phyloP scores from a whole-genome alignment of 2,329 filamentous ascomycete species.

The Penicillium sp. region DNA sequence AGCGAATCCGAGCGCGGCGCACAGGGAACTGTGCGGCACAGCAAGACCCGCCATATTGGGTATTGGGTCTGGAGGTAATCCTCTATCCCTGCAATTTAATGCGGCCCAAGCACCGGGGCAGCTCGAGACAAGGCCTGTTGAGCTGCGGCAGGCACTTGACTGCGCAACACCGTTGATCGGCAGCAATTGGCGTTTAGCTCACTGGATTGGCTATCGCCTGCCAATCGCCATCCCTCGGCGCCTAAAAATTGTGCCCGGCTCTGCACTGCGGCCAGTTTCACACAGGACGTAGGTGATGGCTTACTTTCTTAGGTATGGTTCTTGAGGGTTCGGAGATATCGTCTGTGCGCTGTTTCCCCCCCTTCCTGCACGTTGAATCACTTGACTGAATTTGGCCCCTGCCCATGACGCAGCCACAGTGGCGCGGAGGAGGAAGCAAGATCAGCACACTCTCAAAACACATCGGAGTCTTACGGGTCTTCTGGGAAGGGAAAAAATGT shows the following conservation, averaged over 20 bases:
- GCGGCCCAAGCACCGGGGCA: constrained; percentile 10
- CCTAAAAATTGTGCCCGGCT: constrained; percentile 17
- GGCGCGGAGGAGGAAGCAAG: not conserved
- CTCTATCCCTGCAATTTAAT: constrained; percentile 11
- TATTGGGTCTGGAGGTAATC: constrained; percentile 15
- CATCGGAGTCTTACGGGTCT: not conserved
- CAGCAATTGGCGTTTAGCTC: constrained; percentile 14
- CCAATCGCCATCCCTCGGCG: constrained; percentile 21
- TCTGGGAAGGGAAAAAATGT: not conserved
- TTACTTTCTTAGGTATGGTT: not conserved
- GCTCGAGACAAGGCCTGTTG: not conserved
- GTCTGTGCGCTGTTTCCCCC: constrained; percentile 12
- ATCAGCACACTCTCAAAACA: not conserved
- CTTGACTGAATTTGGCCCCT: constrained; percentile 17
- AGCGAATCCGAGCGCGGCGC: constrained; percentile 13
- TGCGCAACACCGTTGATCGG: constrained; percentile 13
- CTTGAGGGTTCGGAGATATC: constrained; percentile 2
- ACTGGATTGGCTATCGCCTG: constrained; percentile 10
- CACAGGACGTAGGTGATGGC: not conserved
- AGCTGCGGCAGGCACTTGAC: constrained; percentile 4
- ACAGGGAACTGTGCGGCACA: constrained; percentile 16
- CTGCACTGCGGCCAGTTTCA: constrained; percentile 11
- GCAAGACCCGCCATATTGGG: constrained; percentile 15
- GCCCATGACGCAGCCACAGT: constrained; percentile 16
- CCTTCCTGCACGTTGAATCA: constrained; percentile 8